Percentiles rank a stretch among this genome's conserved stretches.
phyloP scores from a whole-genome alignment of 2,329 filamentous ascomycete species.

The Xylariaceae sp. region DNA sequence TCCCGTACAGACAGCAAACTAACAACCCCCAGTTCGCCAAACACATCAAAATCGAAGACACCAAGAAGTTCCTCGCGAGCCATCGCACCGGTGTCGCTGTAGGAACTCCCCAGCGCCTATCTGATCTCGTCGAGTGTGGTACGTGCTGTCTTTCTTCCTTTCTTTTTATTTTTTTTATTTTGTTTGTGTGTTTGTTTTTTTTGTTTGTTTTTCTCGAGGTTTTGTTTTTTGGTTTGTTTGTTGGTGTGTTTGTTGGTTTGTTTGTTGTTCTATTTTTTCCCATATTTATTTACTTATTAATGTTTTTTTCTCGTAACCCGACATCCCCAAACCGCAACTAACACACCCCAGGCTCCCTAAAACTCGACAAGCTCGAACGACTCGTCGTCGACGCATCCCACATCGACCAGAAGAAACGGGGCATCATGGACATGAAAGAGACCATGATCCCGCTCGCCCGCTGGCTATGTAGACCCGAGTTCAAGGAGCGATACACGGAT shows the following conservation, averaged over 20 bases:
- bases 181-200: too few species aligned
- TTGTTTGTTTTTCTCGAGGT: too few species aligned
- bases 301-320: too few species aligned
- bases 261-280: too few species aligned
- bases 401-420: constrained; percentile 90
- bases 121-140: constrained; percentile 78
- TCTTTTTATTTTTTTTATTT: too few species aligned
- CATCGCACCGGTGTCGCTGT: constrained; percentile 77
- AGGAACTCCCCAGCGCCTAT: constrained; percentile 78
- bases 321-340: too few species aligned
- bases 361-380: constrained; percentile 64
- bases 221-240: too few species aligned
- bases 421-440: constrained; percentile 93
- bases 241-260: too few species aligned
- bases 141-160: constrained; percentile 27
- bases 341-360: constrained; percentile 55
- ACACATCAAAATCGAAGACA: constrained; percentile 91
- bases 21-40: constrained; percentile 66
- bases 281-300: too few species aligned
- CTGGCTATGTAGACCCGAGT: constrained; percentile 64
- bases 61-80: constrained; percentile 66
- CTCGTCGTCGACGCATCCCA: constrained; percentile 88
- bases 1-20: constrained; percentile 1
- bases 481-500: constrained; percentile 64
- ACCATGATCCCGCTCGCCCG: constrained; percentile 74